Evolutionary conservation across 2,329 filamentous ascomycete genomes (phyloP).

Genomic region (Leptosphaerulina australis): DNA sequence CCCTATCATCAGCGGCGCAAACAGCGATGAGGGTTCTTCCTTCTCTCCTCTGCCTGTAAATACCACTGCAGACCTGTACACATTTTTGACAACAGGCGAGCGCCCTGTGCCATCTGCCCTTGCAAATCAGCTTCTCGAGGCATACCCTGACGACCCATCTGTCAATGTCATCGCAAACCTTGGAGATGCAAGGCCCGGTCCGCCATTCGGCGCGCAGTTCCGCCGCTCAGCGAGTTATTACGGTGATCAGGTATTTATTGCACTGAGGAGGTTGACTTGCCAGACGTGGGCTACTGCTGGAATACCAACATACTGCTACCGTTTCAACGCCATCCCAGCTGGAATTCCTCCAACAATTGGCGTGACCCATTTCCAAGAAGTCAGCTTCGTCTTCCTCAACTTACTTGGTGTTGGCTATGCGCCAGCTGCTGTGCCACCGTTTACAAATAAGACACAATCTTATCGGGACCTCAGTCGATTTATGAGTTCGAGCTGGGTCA

Average conservation of each 20-base stretch:
- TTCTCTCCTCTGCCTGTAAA: slow-evolving; percentile 63
- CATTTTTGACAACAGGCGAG: slow-evolving; percentile 42
- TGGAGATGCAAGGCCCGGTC: slow-evolving; percentile 25
- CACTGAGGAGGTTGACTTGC: slow-evolving; percentile 60
- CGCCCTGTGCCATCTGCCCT: slow-evolving; percentile 33
- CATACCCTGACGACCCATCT: slow-evolving; percentile 39
- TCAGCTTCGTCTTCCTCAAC: slow-evolving; percentile 57
- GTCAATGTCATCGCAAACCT: slow-evolving; percentile 36
- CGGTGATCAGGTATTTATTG: slow-evolving; percentile 64
- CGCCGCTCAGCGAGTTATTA: slow-evolving; percentile 58
- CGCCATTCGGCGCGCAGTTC: slow-evolving; percentile 51
- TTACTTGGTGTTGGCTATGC: slow-evolving; percentile 51
- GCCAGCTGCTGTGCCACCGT: slow-evolving; percentile 42
- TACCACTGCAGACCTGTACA: slow-evolving; percentile 60
- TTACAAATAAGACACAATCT: slow-evolving; percentile 43
- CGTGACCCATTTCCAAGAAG: slow-evolving; percentile 62
- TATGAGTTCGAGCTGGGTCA: slow-evolving; percentile 55
- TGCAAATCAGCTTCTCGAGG: slow-evolving; percentile 32
- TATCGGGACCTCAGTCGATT: slow-evolving; percentile 50
- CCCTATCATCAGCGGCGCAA: slow-evolving; percentile 67
- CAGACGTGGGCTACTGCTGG: slow-evolving; percentile 57
- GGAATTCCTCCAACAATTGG: slow-evolving; percentile 53
- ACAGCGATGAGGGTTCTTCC: slow-evolving; percentile 68
- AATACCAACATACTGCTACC: slow-evolving; percentile 64
- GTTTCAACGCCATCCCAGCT: slow-evolving; percentile 63